A percentile compares a stretch with the other conserved stretches of the same genome.
Conservation (phyloP, 192 early-diverging fungal species). For the Thoreauomyces humboldtii region DNA sequence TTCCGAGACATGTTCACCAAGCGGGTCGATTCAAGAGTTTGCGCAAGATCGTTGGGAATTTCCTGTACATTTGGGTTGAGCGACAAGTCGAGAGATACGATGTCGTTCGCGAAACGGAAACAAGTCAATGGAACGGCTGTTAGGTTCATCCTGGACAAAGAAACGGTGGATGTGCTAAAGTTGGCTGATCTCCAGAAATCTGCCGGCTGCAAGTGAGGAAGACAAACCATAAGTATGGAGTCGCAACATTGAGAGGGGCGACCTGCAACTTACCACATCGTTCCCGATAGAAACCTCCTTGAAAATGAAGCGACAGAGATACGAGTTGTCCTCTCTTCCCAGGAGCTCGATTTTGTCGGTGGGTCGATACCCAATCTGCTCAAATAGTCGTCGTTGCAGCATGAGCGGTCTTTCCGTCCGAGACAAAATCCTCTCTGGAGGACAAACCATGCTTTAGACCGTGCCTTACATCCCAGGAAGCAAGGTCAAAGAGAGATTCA, state of each 20-base stretch:
- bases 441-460: slow-evolving; percentile 28
- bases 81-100: slow-evolving; percentile 77
- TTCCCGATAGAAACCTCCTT: slow-evolving; percentile 26
- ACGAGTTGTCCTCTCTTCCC: slow-evolving; percentile 83
- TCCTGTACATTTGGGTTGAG: slow-evolving; percentile 75
- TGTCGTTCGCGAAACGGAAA: slow-evolving; percentile 67
- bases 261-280: slow-evolving; percentile 23
- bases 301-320: slow-evolving; percentile 77
- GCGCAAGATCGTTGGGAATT: slow-evolving; percentile 79
- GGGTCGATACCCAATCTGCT: slow-evolving; percentile 77
- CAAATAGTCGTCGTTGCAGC: slow-evolving; percentile 69
- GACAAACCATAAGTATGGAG: too few relatives aligned
- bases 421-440: slow-evolving; percentile 65
- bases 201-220: background rate
- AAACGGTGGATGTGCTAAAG: slow-evolving; percentile 41
- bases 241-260: too few relatives aligned
- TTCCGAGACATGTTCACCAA: slow-evolving; percentile 70
- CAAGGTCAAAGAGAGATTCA: background rate
- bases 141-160: slow-evolving; percentile 69
- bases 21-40: slow-evolving; percentile 65
- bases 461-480: background rate
- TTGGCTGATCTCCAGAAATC: slow-evolving; percentile 25
- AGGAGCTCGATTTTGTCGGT: slow-evolving; percentile 75
- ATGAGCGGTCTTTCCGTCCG: slow-evolving; percentile 69
- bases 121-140: slow-evolving; percentile 78